phyloP scores from a whole-genome alignment of 148 eudicot genomes.

The Bassia scoparia region DNA sequence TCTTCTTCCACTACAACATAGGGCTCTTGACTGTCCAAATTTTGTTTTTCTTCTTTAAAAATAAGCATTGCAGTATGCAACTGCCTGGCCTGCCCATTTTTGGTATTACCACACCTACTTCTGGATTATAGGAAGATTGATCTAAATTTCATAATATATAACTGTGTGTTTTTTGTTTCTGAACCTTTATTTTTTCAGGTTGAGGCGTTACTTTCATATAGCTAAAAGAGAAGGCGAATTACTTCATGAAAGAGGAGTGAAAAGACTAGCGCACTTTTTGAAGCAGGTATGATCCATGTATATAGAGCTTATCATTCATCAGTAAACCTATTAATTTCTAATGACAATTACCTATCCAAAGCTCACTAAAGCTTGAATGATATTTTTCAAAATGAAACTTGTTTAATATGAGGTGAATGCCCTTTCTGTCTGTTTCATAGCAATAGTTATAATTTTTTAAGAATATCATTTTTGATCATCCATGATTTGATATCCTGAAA shows the following conservation, averaged over 20 bases:
- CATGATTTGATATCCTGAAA: neutral
- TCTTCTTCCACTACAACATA: no score
- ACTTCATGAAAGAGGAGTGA: conserved; percentile 94
- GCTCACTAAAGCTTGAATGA: neutral
- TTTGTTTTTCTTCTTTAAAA: neutral
- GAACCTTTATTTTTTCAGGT: conserved; percentile 44
- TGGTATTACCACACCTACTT: neutral
- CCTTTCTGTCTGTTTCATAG: neutral
- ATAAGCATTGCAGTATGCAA: neutral
- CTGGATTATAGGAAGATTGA: neutral
- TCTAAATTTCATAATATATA: no score
- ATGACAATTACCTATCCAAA: neutral
- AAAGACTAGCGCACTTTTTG: conserved; percentile 78
- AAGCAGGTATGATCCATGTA: conserved; percentile 58
- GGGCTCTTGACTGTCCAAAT: no score
- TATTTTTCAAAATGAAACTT: neutral
- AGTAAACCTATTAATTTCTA: neutral
- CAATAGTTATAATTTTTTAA: neutral
- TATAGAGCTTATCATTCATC: neutral
- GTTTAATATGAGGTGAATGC: neutral
- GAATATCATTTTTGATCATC: neutral
- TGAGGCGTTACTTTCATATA: conserved; percentile 96
- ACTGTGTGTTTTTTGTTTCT: neutral
- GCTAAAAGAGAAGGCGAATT: conserved; percentile 95
- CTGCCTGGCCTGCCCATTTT: neutral